Evolutionary conservation across 2,329 filamentous ascomycete species (phyloP).

Genomic region (Aspergillus costaricaensis): DNA sequence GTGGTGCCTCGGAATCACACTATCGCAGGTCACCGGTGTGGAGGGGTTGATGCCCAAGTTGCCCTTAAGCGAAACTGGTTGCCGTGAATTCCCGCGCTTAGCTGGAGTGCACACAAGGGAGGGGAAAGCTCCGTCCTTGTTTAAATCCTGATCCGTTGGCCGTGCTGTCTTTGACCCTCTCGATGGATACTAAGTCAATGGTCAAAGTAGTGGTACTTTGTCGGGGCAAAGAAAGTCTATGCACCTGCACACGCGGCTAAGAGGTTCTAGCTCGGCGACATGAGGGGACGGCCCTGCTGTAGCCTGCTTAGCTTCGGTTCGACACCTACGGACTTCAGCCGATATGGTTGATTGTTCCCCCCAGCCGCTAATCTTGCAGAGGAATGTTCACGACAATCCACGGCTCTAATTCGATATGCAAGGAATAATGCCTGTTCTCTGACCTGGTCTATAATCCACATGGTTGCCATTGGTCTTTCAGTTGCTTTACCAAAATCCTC

Average conservation of each 20-base stretch:
- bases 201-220: neutral
- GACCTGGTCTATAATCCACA: conserved; percentile 3
- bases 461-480: neutral
- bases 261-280: conserved; percentile 1
- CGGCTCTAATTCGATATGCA: conserved; percentile 2
- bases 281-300: neutral
- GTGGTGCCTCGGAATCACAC: conserved; percentile 18
- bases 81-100: conserved; percentile 22
- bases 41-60: conserved; percentile 27
- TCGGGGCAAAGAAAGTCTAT: conserved; percentile 4
- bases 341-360: neutral
- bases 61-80: conserved; percentile 19
- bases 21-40: conserved; percentile 15
- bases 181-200: neutral
- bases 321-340: conserved; percentile 2
- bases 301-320: neutral
- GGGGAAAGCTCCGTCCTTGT: neutral
- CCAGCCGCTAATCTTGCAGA: neutral
- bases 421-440: neutral
- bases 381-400: neutral
- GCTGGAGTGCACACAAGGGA: neutral
- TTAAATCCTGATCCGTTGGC: neutral
- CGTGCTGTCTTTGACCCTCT: neutral
- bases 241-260: conserved; percentile 4
- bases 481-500: neutral